Evolutionary conservation across 192 early-diverging fungal genomes (phyloP), one percentile per base, ranked within the genome.

Genomic region (Helicostylum pulchrum): DNA sequence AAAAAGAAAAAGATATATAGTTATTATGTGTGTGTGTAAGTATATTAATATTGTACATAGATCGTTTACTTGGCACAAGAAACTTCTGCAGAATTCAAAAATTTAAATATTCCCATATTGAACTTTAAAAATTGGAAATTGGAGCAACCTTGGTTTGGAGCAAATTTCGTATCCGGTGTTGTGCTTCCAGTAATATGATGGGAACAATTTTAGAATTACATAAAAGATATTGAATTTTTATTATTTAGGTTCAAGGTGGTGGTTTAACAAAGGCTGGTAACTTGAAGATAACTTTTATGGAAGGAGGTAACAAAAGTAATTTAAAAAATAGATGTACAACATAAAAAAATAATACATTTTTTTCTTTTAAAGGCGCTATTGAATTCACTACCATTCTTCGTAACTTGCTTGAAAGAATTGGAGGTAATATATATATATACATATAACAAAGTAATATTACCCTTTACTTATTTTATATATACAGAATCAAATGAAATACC

Each of bases 61-160:
- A 57, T 72, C 17, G 55, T 75, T 20, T 78, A 66, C 61, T 23
- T 71, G 49, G 57, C 65, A 11, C 20, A 36, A 14, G 56, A 48
- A 23, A n/a, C 68, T 14, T 26, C 66, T 0, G 43, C 50, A 7
- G 36, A 46, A 10, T 49, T 78, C 9, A 63, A 66, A 26, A 72
- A 69, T 10, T 39, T 78, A 11, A 75, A 70, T 45, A 43, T 78
- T 4, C 76, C 76, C 4, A 21, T 78, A n/a, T 45, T 72, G 19
- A 57, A 64, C 30, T 42, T 75, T 14, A 80, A 70, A 55, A 55
- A 73, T 10, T 77, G 81, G 9, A 77, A 67, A 21, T 62, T 82
- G 31, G 51, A 71, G 20, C 83, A 85, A 52, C 82, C 83, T 14
- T 84, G 81, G 81, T 84, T 85, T 68, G 70, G 65, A 4, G 77